Percentiles rank a stretch among this genome's conserved stretches.
Conservation (phyloP, 345 rosid genomes). For the Lepidium didymum region DNA sequence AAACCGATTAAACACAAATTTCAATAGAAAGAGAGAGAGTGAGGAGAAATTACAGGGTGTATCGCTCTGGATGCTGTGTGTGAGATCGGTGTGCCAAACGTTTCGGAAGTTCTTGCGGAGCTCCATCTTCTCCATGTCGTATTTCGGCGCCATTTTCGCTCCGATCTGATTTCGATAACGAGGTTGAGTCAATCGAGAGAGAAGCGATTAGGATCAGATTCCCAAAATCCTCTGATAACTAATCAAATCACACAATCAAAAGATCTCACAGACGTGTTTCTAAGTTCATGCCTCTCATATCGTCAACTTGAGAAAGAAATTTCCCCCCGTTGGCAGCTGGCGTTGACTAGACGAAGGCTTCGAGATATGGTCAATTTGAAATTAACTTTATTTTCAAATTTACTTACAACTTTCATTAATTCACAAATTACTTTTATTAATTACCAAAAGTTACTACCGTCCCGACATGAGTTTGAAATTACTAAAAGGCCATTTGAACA, state of each 20-base stretch:
- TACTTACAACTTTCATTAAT: not conserved
- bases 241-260: slow-evolving; percentile 13
- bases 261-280: slow-evolving; percentile 5
- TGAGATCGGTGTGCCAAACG: slow-evolving; percentile 89
- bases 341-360: slow-evolving; percentile 22
- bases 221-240: slow-evolving; percentile 4
- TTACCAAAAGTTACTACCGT: not conserved
- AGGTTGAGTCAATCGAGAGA: slow-evolving; percentile 3
- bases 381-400: not conserved
- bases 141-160: slow-evolving; percentile 52
- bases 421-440: not conserved
- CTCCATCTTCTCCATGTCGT: slow-evolving; percentile 74
- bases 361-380: not conserved
- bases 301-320: not conserved
- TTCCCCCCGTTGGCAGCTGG: not conserved
- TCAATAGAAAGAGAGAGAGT: not conserved
- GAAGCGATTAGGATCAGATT: slow-evolving; percentile 10
- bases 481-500: not conserved
- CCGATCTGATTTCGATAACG: slow-evolving; percentile 9
- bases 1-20: not conserved
- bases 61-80: slow-evolving; percentile 48
- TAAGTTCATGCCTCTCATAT: not conserved
- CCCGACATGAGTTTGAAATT: not conserved
- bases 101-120: slow-evolving; percentile 77
- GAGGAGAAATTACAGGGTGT: slow-evolving; percentile 45